Conservation (phyloP, 2,329 filamentous ascomycete genomes). For the Apiospora kogelbergensis region DNA sequence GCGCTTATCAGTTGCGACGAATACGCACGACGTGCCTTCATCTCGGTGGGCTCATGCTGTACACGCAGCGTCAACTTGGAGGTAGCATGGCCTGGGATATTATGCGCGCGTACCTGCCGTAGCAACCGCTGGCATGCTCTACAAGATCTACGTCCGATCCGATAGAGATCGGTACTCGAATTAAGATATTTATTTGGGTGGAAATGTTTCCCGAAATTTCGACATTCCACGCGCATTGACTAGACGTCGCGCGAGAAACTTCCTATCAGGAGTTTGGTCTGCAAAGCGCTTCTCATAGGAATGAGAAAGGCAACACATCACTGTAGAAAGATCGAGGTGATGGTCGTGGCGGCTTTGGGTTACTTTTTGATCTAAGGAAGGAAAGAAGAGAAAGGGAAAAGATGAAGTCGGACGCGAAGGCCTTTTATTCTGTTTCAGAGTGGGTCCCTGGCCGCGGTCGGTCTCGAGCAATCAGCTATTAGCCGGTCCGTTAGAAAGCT, state of each 20-base stretch:
- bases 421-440: background rate
- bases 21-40: background rate
- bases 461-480: constrained; percentile 2
- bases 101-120: background rate
- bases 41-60: background rate
- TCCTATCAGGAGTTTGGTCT: constrained; percentile 63
- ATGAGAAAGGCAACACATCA: constrained; percentile 61
- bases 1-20: background rate
- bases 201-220: constrained; percentile 50
- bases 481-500: background rate
- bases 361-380: constrained; percentile 62
- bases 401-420: background rate
- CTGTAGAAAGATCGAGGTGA: constrained; percentile 55
- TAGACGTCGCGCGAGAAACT: constrained; percentile 54
- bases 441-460: background rate
- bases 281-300: constrained; percentile 53
- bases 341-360: constrained; percentile 64
- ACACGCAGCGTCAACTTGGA: background rate
- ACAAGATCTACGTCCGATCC: background rate
- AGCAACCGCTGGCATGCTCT: background rate
- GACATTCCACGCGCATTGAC: constrained; percentile 56
- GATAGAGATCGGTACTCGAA: background rate
- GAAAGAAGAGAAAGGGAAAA: constrained; percentile 38
- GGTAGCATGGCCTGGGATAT: background rate
- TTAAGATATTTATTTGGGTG: background rate